Conservation (phyloP, 139 green algal genomes). For the Gonium pectorale region DNA sequence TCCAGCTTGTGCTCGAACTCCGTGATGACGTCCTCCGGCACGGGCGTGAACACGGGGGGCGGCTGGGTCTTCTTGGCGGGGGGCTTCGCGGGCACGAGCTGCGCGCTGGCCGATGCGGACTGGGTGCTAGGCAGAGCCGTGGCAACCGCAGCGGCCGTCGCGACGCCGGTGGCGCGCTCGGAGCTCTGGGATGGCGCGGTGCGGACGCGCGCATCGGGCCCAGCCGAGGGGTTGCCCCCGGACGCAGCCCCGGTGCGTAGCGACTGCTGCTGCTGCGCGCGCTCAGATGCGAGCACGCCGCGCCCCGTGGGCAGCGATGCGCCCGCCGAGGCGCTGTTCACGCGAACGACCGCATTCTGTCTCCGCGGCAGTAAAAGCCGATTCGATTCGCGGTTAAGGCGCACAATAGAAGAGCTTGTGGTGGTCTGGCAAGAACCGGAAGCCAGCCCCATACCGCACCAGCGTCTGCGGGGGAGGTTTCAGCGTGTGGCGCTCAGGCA, state of each 20-base stretch:
- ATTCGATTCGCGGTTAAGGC: not conserved
- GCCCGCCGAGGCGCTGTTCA: not conserved
- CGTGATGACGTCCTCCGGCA: conserved; percentile 50
- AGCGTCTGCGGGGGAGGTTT: not conserved
- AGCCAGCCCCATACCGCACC: conserved; percentile 20
- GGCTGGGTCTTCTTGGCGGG: not conserved
- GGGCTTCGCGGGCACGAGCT: too few species aligned
- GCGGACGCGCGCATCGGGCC: too few species aligned
- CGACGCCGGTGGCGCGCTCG: not conserved
- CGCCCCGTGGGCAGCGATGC: conserved; percentile 4
- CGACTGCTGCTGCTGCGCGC: conserved; percentile 15
- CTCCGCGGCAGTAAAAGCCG: not conserved
- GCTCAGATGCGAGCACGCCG: not conserved
- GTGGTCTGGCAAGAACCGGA: not conserved
- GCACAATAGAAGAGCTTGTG: not conserved
- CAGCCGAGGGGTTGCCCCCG: too few species aligned
- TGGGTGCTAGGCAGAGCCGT: not conserved
- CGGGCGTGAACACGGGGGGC: not conserved
- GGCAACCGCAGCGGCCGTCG: not conserved
- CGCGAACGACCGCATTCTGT: not conserved
- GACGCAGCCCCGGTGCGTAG: too few species aligned
- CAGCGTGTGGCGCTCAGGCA: not conserved
- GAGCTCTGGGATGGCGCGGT: not conserved
- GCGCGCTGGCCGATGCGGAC: not conserved
- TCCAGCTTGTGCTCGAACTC: conserved; percentile 64